Conservation (phyloP, 2,329 filamentous ascomycete genomes). For the Neocatenulostroma microsporum region DNA sequence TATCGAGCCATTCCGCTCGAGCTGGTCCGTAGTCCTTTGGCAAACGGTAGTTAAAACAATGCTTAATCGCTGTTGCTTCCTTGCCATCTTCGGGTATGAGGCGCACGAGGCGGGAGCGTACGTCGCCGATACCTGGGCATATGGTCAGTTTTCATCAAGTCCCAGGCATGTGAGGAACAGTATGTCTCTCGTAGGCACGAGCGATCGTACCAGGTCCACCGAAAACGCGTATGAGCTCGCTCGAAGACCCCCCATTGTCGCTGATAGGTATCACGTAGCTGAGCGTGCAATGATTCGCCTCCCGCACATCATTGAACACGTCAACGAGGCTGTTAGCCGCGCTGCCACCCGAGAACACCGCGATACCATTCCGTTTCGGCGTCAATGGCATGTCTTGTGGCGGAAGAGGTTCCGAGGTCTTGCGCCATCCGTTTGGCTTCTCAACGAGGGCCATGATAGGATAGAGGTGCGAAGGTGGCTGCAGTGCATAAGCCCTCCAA, state of each 20-base stretch:
- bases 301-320: constrained; percentile 60
- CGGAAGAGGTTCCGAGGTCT: too few relatives aligned
- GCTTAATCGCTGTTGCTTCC: constrained; percentile 67
- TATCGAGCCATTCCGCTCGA: constrained; percentile 73
- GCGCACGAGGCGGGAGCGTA: constrained; percentile 67
- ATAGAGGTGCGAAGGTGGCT: too few relatives aligned
- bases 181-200: too few relatives aligned
- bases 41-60: constrained; percentile 81
- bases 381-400: too few relatives aligned
- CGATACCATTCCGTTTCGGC: constrained; percentile 47
- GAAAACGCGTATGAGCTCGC: constrained; percentile 87
- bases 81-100: constrained; percentile 63
- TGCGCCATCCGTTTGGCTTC: too few relatives aligned
- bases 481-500: too few relatives aligned
- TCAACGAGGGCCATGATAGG: too few relatives aligned
- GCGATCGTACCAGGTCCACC: constrained; percentile 89
- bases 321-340: constrained; percentile 93
- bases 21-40: constrained; percentile 55
- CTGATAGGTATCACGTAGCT: constrained; percentile 91
- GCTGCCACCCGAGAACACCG: constrained; percentile 85
- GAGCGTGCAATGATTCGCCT: constrained; percentile 59
- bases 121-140: constrained; percentile 57
- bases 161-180: too few relatives aligned
- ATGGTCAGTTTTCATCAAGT: constrained; percentile 12
- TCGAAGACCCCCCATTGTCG: constrained; percentile 91